Evolutionary conservation across 352 stramenopile species (phyloP), one percentile per base, ranked within the genome.

Genomic region (Globisporangium sylvaticum): DNA sequence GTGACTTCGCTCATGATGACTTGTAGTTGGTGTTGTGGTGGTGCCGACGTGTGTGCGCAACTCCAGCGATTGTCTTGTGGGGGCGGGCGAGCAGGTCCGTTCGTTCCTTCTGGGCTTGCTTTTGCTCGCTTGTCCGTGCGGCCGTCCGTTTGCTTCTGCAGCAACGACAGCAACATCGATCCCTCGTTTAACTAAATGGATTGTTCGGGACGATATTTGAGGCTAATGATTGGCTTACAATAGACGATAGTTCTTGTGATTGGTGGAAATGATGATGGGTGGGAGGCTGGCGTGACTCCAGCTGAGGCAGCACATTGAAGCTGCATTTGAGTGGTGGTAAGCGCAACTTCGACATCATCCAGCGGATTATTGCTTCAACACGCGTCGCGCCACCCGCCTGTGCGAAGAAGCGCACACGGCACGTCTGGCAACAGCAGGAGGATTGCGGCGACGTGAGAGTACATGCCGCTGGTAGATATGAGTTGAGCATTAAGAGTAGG

Each of bases 1-100:
- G 61, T 77, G 29, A 67, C 46, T 57, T 85, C 71, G 69, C 74
- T 83, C 76, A 81, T 83, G 60, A 24, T 24, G 42, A 10, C 31
- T 66, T 57, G 39, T 10, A 48, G 27, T 22, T 29, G 42, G 18
- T 22, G 0, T 20, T 29, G 62, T 48, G 5, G 22, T 66, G 29
- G 20, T 31, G 46, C 29, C 34, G 37, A 20, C 37, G 46, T 56
- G 37, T 55, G 42, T 10, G 55, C 42, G 18, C 42, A 50, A 50
- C 42, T 50, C 18, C 18, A 52, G 27, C 42, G 55, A 39, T 69
- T 69, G 29, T 18, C 56, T 25, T 59, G 56, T 69, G 64, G 4
- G 52, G 27, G 25, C 53, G 14, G 31, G 52, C 25, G 53, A 57
- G 52, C 52, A 32, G 53, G 53, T 58, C 53, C 53, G 53, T 58